Percentiles rank a stretch among this genome's conserved stretches.
Conservation (phyloP, 176 grass and related monocot species). For the Musa schizocarpa region DNA sequence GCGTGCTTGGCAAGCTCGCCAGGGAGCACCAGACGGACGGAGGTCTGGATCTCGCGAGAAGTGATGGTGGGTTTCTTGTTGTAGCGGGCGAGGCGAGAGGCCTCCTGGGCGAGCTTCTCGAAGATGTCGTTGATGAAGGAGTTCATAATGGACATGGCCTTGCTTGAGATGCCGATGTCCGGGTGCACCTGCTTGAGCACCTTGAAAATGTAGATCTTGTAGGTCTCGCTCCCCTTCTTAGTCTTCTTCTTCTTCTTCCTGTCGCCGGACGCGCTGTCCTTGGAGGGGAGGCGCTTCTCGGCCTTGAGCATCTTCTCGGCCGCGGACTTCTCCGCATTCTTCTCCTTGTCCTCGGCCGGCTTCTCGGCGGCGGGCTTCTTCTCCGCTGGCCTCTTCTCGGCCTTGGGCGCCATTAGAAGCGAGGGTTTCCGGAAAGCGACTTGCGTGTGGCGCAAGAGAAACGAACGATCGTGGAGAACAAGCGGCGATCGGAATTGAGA, state of each 20-base stretch:
- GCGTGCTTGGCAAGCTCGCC: slow-evolving; percentile 28
- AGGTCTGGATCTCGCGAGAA: slow-evolving; percentile 27
- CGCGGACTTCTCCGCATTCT: too few relatives aligned
- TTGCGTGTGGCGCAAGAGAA: too few relatives aligned
- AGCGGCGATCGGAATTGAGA: too few relatives aligned
- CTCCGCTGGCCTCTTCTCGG: too few relatives aligned
- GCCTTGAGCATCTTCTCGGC: too few relatives aligned
- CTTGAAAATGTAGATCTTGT: slow-evolving; percentile 32
- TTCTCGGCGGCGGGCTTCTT: too few relatives aligned
- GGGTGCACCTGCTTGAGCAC: slow-evolving; percentile 25
- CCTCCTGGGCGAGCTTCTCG: slow-evolving; percentile 28
- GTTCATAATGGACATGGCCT: slow-evolving; percentile 26
- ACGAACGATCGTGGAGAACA: too few relatives aligned
- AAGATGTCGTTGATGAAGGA: slow-evolving; percentile 33
- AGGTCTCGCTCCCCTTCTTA: slow-evolving; percentile 25
- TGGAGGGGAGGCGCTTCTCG: too few relatives aligned
- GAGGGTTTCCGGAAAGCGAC: too few relatives aligned
- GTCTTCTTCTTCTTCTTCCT: slow-evolving; percentile 19
- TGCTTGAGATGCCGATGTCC: slow-evolving; percentile 26
- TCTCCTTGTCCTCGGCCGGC: too few relatives aligned
- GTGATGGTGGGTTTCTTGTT: slow-evolving; percentile 30
- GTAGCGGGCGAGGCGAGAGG: slow-evolving; percentile 23
- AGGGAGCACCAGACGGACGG: slow-evolving; percentile 23
- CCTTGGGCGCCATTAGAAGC: too few relatives aligned
- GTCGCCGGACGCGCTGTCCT: too few relatives aligned